Evolutionary conservation across 2,329 filamentous ascomycete genomes (phyloP).

Genomic region (Acrocalymma vagum): DNA sequence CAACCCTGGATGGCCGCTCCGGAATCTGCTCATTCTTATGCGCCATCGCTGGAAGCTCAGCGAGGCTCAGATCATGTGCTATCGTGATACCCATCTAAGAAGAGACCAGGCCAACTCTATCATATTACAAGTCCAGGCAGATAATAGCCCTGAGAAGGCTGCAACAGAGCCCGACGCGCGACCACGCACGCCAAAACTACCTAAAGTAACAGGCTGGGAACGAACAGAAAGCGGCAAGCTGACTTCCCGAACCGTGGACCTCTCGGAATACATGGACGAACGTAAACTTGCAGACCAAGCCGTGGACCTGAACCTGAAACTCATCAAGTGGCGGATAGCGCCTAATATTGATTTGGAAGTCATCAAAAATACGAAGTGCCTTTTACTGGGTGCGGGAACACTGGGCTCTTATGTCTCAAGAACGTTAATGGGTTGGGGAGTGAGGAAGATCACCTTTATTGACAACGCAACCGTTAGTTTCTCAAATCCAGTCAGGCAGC

Average conservation of each 20-base stretch:
- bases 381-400: constrained; percentile 91
- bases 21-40: constrained; percentile 87
- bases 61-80: constrained; percentile 86
- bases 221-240: constrained; percentile 81
- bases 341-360: constrained; percentile 86
- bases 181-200: constrained; percentile 63
- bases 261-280: constrained; percentile 95
- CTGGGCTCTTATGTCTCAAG: constrained; percentile 93
- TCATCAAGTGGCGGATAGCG: constrained; percentile 98
- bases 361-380: constrained; percentile 88
- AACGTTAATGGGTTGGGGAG: constrained; percentile 94
- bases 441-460: constrained; percentile 93
- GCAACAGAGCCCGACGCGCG: constrained; percentile 19
- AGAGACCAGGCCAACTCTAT: constrained; percentile 84
- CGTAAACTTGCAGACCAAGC: constrained; percentile 87
- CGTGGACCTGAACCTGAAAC: constrained; percentile 93
- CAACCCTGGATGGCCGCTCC: constrained; percentile 90
- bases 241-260: constrained; percentile 77
- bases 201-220: constrained; percentile 96
- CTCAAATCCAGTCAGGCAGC: constrained; percentile 95
- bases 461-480: constrained; percentile 94
- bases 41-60: constrained; percentile 80
- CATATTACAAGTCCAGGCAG: constrained; percentile 64
- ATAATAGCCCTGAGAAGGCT: constrained; percentile 17
- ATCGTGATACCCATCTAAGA: constrained; percentile 80